Evolutionary conservation across 2,329 filamentous ascomycete genomes (phyloP), one percentile per base, ranked within the genome.

Genomic region (Pleomassaria siparia): DNA sequence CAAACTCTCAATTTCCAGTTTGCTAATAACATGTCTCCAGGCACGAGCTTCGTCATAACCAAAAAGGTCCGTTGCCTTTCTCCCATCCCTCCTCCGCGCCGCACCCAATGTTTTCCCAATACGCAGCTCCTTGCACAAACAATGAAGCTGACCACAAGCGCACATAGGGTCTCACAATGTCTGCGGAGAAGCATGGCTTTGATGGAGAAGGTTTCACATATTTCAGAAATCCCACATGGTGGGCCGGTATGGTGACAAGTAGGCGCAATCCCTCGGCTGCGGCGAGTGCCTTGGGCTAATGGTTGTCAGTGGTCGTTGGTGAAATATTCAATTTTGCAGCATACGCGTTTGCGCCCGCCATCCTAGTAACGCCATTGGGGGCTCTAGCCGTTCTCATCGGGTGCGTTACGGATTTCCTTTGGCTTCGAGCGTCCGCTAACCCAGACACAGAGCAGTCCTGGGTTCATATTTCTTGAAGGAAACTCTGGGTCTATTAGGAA

Each of bases 271-370:
- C 20, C n/a, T 6, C 18, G 15, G 40, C 2, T 18, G 7, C 29
- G 2, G 13, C n/a, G 10, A 9, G 30, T 26, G 16, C 24, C n/a
- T 29, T 29, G 20, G 25, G 32, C 64, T 69, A 46, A 57, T 47
- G 35, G 41, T 49, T 42, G 44, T 45, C 63, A 95, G 90, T 99
- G 83, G 88, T 91, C 51, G 75, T 95, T 36, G 94, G 94, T 66
- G 94, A 99, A 75, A 78, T 96, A 49, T 95, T 91, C 75, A 99
- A 99, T 73, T 99, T 99, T 70, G 91, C 91, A 42, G 94, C 94
- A 53, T 99, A 99, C 70, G 94, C 94, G 7, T 99, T 97, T 74
- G 94, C 94, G 57, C 94, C 94, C 32, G 95, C 94, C n/a, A 99
- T 99, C 72, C 81, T 99, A 44, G 94, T 99, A 32, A 99, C 94